Conservation (phyloP, 371 early-diverging fungal genomes). For the Syncephalastrum sp. region DNA sequence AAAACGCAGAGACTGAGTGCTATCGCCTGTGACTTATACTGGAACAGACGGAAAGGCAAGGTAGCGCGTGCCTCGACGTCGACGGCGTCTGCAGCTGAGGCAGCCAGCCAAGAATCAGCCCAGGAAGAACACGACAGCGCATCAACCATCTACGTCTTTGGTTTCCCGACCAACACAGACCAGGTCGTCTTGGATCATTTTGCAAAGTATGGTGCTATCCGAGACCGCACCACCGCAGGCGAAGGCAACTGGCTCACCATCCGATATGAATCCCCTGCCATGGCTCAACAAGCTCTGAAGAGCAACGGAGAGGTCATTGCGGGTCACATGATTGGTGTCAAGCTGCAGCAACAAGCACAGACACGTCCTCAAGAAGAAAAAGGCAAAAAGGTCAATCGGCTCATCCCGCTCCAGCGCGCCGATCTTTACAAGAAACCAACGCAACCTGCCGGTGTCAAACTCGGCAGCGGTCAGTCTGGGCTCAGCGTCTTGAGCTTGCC, state of each 20-base stretch:
- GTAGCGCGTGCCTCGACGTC: no score
- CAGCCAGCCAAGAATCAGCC: slow-evolving; percentile 1
- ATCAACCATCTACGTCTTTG: slow-evolving; percentile 14
- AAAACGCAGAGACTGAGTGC: no score
- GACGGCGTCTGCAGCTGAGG: no score
- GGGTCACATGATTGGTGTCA: slow-evolving; percentile 12
- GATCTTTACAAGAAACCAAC: slow-evolving; percentile 14
- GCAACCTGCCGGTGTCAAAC: background rate
- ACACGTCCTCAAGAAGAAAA: background rate
- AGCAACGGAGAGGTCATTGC: slow-evolving; percentile 10
- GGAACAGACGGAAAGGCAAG: no score
- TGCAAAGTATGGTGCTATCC: slow-evolving; percentile 10
- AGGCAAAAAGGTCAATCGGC: background rate
- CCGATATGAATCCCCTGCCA: slow-evolving; percentile 1
- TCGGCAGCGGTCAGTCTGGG: slow-evolving; percentile 15
- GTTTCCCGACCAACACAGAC: slow-evolving; percentile 7
- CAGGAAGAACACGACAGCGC: slow-evolving; percentile 2
- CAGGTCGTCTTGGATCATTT: slow-evolving; percentile 10
- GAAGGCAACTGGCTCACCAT: slow-evolving; percentile 9
- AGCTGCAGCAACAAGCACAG: slow-evolving; percentile 3
- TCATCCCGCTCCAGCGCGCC: slow-evolving; percentile 10
- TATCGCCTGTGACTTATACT: no score
- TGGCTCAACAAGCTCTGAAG: slow-evolving; percentile 7
- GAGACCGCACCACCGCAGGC: slow-evolving; percentile 1
- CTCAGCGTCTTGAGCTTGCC: slow-evolving; percentile 11